Evolutionary conservation across 2,329 filamentous ascomycete genomes (phyloP).

Genomic region (Botrytis deweyae): DNA sequence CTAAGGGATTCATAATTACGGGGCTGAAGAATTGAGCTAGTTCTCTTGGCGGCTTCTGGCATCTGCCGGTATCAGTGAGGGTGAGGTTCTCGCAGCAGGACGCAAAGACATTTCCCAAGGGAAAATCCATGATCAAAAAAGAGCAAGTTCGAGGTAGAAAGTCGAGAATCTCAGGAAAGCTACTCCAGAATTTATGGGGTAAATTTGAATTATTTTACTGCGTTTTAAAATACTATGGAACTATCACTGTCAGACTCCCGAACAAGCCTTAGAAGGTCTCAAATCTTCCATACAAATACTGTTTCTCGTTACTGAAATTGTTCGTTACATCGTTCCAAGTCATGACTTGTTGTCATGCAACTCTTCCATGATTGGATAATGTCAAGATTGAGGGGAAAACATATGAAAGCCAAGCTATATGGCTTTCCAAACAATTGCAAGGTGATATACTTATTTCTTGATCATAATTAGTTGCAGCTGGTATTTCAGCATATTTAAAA

Average conservation of each 20-base stretch:
- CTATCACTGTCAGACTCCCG: no score
- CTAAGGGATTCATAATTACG: background rate
- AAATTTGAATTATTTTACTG: no score
- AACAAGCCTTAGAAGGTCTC: no score
- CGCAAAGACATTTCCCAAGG: no score
- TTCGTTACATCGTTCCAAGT: background rate
- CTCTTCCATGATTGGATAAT: background rate
- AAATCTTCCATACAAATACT: no score
- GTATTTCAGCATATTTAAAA: accelerated
- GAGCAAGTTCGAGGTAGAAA: no score
- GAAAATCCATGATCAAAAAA: no score
- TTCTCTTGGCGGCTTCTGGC: background rate
- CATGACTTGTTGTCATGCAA: background rate
- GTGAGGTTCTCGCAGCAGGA: background rate
- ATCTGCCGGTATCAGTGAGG: background rate
- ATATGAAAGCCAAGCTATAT: background rate
- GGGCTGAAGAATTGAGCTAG: background rate
- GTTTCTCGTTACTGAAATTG: background rate
- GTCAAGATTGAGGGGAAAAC: background rate
- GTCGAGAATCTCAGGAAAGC: no score
- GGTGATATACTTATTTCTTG: no score
- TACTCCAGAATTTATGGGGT: no score
- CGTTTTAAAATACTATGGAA: no score
- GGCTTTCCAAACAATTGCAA: background rate
- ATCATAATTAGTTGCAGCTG: no score